Conservation (phyloP, 2,329 filamentous ascomycete genomes). For the Pestalotiopsis fici region DNA sequence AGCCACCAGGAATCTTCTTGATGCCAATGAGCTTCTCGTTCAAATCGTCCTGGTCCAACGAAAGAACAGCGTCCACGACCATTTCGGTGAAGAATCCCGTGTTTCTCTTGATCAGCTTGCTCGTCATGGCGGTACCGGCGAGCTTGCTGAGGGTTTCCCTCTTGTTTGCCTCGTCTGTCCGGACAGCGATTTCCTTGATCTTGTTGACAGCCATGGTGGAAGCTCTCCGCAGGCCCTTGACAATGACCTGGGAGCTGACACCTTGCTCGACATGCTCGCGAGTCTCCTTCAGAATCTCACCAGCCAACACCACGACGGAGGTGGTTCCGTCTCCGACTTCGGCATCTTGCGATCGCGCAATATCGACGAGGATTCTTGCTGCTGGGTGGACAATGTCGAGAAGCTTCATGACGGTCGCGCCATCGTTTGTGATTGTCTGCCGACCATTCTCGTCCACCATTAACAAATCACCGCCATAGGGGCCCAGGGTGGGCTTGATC, state of each 20-base stretch:
- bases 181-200: constrained; percentile 94
- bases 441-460: constrained; percentile 94
- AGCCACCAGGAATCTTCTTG: constrained; percentile 97
- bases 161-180: constrained; percentile 79
- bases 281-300: constrained; percentile 95
- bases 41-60: constrained; percentile 93
- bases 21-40: constrained; percentile 98
- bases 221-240: constrained; percentile 91
- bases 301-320: constrained; percentile 95
- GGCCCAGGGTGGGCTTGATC: constrained; percentile 92
- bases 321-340: constrained; percentile 98
- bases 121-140: constrained; percentile 96
- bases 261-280: constrained; percentile 96
- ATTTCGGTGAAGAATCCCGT: constrained; percentile 98
- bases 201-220: constrained; percentile 94
- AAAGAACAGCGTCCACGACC: constrained; percentile 96
- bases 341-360: constrained; percentile 97
- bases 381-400: constrained; percentile 98
- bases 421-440: constrained; percentile 99
- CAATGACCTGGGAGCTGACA: constrained; percentile 94
- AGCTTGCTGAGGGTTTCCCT: constrained; percentile 87
- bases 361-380: constrained; percentile 95
- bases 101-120: constrained; percentile 98
- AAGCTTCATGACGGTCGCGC: constrained; percentile 99
- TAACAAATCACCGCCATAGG: constrained; percentile 94